Base-by-base conservation (phyloP, 345 rosid genomes). In the Gynandropsis gynandra region DNA sequence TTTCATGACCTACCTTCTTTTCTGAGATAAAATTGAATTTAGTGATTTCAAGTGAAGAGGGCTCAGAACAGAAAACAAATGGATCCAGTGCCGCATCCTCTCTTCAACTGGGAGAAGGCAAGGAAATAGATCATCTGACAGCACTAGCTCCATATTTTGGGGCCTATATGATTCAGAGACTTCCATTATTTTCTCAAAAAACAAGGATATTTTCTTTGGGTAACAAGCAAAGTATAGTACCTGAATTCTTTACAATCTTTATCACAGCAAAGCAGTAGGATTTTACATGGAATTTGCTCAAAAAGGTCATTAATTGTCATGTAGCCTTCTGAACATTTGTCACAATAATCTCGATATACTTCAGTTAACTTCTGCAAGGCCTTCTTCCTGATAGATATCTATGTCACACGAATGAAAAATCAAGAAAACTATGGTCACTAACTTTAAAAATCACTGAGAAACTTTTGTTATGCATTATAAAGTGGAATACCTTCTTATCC, bases 281-380 rank as follows among this genome's bases (percentile, higher is more conserved):
- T 67, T 76, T 82, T 82, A 76, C 96, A 77, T 18, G 89, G 89
- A 76, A 87, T 84, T 64, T 76, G 78, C 76, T 90, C 98, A 76
- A 82, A 79, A 44, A 65, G 71, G 64, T 79, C 72, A 56, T 62
- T 55, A 31, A 74, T 70, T 53, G 65, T 66, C 78, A 82, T 72
- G 63, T 32, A 60, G 58, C 89, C 82, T 65, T 78, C 74, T 47
- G 81, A 73, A 69, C 95, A 87, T 74, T 73, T 72, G 66, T 46
- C 73, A 72, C 96, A 87, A 60, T 90, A 90, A 53, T 73, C 77
- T 65, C 69, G 85, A 70, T 90, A 90, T 38, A 87, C 70, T 73
- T 84, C 83, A 64, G 82, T 71, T 80, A 84, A 69, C 71, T 82
- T 82, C 74, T 72, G 69, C 70, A 87, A 66, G 44, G 89, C 84